phyloP scores from a whole-genome alignment of 73 alveolate genomes.

The Paramecium octaurelia region DNA sequence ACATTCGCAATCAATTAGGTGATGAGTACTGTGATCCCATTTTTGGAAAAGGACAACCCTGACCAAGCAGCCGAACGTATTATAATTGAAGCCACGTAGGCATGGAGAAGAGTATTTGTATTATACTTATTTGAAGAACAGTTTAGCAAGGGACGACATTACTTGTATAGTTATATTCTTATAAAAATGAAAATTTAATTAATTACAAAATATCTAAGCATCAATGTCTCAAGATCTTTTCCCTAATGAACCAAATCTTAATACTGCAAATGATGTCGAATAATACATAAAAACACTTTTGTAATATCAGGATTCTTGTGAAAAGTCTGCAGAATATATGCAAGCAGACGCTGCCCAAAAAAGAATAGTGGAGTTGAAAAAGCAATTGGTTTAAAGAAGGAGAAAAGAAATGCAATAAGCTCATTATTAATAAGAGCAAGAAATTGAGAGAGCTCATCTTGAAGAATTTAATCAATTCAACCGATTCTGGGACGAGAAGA shows the following conservation, averaged over 20 bases:
- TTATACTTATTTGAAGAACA: neutral
- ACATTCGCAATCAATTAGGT: neutral
- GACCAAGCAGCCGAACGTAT: constrained; percentile 35
- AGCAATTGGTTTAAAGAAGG: neutral
- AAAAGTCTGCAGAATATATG: constrained; percentile 32
- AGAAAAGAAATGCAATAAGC: constrained; percentile 30
- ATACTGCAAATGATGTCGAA: constrained; percentile 23
- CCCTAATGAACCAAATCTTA: constrained; percentile 18
- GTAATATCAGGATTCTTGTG: neutral
- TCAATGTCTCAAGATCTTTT: neutral
- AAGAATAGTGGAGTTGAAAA: constrained; percentile 5
- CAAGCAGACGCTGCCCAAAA: constrained; percentile 29
- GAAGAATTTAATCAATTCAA: constrained; percentile 38
- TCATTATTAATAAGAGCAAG: neutral
- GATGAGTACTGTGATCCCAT: constrained; percentile 23
- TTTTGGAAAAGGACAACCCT: constrained; percentile 3
- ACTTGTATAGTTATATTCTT: constrained; percentile 63
- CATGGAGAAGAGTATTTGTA: constrained; percentile 40
- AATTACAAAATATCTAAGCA: neutral
- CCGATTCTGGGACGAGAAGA: constrained; percentile 31
- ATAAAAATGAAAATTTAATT: neutral
- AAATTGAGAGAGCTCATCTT: constrained; percentile 28
- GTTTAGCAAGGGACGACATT: constrained; percentile 59
- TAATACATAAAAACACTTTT: neutral
- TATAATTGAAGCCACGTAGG: neutral